Conservation (phyloP, 306 rosid genomes). For the Begonia peltatifolia region DNA sequence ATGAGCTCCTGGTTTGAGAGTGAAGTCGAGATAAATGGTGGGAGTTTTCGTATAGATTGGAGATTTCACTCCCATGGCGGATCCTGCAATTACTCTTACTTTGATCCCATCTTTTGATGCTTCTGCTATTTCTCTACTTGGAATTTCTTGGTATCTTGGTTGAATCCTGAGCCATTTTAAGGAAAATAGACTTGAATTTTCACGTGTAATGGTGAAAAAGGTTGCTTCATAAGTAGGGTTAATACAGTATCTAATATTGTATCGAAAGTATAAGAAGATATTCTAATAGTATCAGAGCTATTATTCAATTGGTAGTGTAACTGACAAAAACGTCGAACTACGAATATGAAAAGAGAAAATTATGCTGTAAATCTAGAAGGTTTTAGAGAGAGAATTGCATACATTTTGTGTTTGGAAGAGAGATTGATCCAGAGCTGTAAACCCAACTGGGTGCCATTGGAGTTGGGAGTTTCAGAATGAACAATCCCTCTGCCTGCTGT, state of each 20-base stretch:
- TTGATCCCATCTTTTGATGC: slow-evolving; percentile 49
- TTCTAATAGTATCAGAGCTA: no score
- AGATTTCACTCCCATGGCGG: slow-evolving; percentile 75
- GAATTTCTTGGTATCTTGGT: slow-evolving; percentile 80
- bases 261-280: no score
- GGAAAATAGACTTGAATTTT: background rate
- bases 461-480: slow-evolving; percentile 91
- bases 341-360: no score
- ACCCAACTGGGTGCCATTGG: slow-evolving; percentile 84
- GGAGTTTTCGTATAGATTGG: slow-evolving; percentile 82
- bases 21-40: slow-evolving; percentile 83
- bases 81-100: slow-evolving; percentile 90
- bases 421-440: slow-evolving; percentile 88
- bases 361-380: background rate
- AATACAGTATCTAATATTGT: no score
- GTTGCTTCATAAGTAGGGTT: no score
- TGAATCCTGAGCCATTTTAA: slow-evolving; percentile 45
- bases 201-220: no score
- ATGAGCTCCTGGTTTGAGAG: slow-evolving; percentile 63
- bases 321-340: no score
- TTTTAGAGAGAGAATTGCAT: slow-evolving; percentile 7
- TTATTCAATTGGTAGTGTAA: no score
- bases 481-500: slow-evolving; percentile 95
- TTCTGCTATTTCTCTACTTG: slow-evolving; percentile 65
- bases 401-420: slow-evolving; percentile 76